Percentiles rank a stretch among this genome's conserved stretches.
phyloP scores from a whole-genome alignment of 2,329 filamentous ascomycete species.

The Beauveria medogensis region DNA sequence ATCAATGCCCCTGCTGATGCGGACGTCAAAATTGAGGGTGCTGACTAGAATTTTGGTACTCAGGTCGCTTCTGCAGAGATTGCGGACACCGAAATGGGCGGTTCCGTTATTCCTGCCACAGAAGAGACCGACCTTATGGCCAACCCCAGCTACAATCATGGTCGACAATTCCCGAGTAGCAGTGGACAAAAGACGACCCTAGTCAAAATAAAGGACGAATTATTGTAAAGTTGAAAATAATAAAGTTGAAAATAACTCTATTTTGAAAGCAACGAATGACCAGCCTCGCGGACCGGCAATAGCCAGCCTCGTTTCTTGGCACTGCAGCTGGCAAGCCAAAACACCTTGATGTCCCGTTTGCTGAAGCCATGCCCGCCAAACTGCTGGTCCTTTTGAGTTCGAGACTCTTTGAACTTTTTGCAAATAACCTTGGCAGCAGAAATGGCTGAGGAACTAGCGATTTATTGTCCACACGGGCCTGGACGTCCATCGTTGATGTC shows the following conservation, averaged over 20 bases:
- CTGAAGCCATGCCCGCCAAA: neutral
- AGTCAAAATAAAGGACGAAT: too few relatives aligned
- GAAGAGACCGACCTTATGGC: too few relatives aligned
- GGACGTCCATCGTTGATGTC: neutral
- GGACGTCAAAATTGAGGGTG: too few relatives aligned
- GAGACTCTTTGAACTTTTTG: neutral
- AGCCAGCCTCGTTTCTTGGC: conserved; percentile 2
- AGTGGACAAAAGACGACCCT: too few relatives aligned
- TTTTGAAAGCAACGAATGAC: neutral
- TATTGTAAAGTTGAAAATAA: conserved; percentile 2
- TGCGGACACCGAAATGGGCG: too few relatives aligned
- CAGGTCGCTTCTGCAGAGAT: too few relatives aligned
- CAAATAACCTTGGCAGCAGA: neutral
- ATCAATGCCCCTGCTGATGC: too few relatives aligned
- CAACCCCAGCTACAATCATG: too few relatives aligned
- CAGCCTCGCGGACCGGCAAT: neutral
- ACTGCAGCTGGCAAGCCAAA: conserved; percentile 6
- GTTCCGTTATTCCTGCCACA: too few relatives aligned
- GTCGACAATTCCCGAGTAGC: too few relatives aligned
- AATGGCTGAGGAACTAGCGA: conserved; percentile 1
- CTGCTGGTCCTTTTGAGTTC: neutral
- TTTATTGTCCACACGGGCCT: neutral
- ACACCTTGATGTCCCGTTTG: conserved; percentile 6
- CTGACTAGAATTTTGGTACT: too few relatives aligned
- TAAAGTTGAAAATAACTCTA: conserved; percentile 8